Percentiles rank a stretch among this genome's conserved stretches.
Evolutionary conservation across 148 eudicot genomes (phyloP).

Genomic region (Silene uniflora): DNA sequence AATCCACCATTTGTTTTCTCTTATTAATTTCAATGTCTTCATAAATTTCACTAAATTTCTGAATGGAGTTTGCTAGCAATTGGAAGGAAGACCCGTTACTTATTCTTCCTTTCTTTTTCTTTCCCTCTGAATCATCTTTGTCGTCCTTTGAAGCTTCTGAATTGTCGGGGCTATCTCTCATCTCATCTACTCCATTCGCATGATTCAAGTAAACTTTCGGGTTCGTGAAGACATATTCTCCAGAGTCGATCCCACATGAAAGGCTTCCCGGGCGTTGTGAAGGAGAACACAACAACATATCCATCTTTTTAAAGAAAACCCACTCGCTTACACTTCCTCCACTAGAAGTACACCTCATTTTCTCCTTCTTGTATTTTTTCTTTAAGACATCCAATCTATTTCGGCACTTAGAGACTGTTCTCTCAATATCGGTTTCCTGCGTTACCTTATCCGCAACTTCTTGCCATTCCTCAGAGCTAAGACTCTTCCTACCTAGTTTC

Average conservation of each 20-base stretch:
- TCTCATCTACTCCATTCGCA: slow-evolving; percentile 58
- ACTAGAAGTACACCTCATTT: slow-evolving; percentile 24
- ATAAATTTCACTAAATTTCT: slow-evolving; percentile 57
- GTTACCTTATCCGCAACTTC: slow-evolving; percentile 69
- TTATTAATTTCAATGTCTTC: slow-evolving; percentile 54
- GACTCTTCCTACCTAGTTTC: slow-evolving; percentile 62
- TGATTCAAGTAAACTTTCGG: slow-evolving; percentile 44
- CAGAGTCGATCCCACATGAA: slow-evolving; percentile 60
- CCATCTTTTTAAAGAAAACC: slow-evolving; percentile 69
- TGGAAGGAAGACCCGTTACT: slow-evolving; percentile 35
- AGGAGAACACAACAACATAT: slow-evolving; percentile 48
- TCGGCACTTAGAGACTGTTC: slow-evolving; percentile 65
- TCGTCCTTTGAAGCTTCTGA: slow-evolving; percentile 40
- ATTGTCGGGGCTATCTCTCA: slow-evolving; percentile 51
- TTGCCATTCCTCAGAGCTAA: slow-evolving; percentile 70
- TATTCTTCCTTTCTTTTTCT: slow-evolving; percentile 24
- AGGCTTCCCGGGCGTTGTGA: slow-evolving; percentile 42
- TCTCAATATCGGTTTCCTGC: slow-evolving; percentile 47
- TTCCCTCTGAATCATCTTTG: slow-evolving; percentile 41
- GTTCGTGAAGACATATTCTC: slow-evolving; percentile 51
- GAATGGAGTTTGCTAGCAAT: slow-evolving; percentile 68
- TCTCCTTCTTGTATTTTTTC: slow-evolving; percentile 78
- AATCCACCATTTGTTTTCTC: slow-evolving; percentile 53
- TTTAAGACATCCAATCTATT: slow-evolving; percentile 72
- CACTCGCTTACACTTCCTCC: slow-evolving; percentile 40